phyloP scores from a whole-genome alignment of 192 early-diverging fungal species.

The Pilaira anomala region DNA sequence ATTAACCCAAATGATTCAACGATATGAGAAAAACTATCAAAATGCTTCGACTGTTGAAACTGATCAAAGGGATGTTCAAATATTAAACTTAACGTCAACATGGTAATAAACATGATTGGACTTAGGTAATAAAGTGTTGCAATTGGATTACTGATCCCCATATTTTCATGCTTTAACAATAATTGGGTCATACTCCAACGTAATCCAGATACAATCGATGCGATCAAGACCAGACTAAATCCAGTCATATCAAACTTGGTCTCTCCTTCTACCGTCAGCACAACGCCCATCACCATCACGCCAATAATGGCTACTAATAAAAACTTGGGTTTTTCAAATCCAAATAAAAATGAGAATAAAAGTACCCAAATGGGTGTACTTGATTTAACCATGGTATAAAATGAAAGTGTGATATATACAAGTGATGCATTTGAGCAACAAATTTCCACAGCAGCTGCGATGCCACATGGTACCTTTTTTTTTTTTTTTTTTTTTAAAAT shows the following conservation, averaged over 20 bases:
- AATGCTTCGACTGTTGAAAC: slow-evolving; percentile 50
- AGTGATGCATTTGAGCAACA: slow-evolving; percentile 77
- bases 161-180: slow-evolving; percentile 58
- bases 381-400: slow-evolving; percentile 80
- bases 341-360: slow-evolving; percentile 78
- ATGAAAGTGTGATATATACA: slow-evolving; percentile 77
- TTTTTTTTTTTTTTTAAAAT: too few species aligned
- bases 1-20: slow-evolving; percentile 51
- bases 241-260: slow-evolving; percentile 59
- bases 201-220: slow-evolving; percentile 74
- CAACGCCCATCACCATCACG: slow-evolving; percentile 72
- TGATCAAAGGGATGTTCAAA: slow-evolving; percentile 55
- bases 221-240: slow-evolving; percentile 55
- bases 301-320: slow-evolving; percentile 62
- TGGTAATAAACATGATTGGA: slow-evolving; percentile 72
- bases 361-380: slow-evolving; percentile 68
- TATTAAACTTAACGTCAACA: slow-evolving; percentile 52
- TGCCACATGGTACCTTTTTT: slow-evolving; percentile 44
- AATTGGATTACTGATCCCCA: slow-evolving; percentile 78
- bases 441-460: slow-evolving; percentile 80
- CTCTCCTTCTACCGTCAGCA: slow-evolving; percentile 71
- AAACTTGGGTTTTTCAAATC: slow-evolving; percentile 65
- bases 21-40: slow-evolving; percentile 40
- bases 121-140: slow-evolving; percentile 73
- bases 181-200: slow-evolving; percentile 83